Conservation (phyloP, 495 filamentous ascomycete genomes). For the Penicillium diatomitis region DNA sequence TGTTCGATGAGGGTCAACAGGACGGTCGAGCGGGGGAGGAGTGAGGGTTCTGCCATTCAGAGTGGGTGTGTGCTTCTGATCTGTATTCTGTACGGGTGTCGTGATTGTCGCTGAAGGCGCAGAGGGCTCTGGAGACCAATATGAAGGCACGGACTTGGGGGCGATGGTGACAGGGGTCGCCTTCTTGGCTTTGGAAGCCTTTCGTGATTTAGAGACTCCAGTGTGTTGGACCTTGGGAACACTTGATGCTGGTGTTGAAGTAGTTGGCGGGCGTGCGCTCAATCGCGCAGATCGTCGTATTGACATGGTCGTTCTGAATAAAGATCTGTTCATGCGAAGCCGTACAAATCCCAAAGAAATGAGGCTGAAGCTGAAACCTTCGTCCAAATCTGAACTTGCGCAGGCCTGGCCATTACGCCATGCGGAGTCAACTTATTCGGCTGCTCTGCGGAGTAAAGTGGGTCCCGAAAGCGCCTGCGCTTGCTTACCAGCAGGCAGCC, state of each 20-base stretch:
- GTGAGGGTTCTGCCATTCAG: constrained; percentile 23
- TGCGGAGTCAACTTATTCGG: neutral
- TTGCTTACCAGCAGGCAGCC: no score
- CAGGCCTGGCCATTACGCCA: neutral
- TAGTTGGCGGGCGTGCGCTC: constrained; percentile 28
- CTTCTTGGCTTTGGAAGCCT: constrained; percentile 4
- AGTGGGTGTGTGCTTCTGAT: constrained; percentile 10
- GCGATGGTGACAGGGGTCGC: constrained; percentile 7
- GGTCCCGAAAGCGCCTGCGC: no score
- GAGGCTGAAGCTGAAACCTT: no score
- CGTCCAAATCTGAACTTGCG: no score
- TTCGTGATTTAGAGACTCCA: constrained; percentile 27
- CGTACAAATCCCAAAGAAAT: no score
- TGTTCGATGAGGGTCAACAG: constrained; percentile 53
- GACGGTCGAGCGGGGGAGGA: constrained; percentile 41
- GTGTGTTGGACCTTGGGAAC: constrained; percentile 16
- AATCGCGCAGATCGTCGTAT: constrained; percentile 51
- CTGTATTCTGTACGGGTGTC: constrained; percentile 1
- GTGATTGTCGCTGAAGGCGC: neutral
- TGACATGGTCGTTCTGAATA: constrained; percentile 30
- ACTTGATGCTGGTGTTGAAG: constrained; percentile 21
- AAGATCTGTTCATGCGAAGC: no score
- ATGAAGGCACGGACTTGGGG: constrained; percentile 8
- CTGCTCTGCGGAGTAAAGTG: no score
- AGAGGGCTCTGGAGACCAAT: constrained; percentile 17